These are phyloP conservation scores for Rhizopus sp. DNA, from an alignment of 371 early-diverging fungal species.

Conservation along the genomic window DNA sequence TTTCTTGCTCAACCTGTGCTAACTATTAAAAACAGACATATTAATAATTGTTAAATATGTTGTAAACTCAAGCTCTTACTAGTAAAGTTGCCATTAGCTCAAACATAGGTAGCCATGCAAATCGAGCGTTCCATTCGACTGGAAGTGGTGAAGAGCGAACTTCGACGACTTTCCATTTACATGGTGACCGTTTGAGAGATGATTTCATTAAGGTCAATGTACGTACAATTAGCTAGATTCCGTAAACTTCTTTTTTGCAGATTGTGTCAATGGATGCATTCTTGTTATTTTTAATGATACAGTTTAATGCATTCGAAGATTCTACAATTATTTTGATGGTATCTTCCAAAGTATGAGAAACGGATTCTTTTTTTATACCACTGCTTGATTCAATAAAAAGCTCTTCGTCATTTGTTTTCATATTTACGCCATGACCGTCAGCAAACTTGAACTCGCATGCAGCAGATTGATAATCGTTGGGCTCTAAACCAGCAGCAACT, in stretches of 20 bases:
- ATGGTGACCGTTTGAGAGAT: neutral
- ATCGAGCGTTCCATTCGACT: constrained; percentile 14
- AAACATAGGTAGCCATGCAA: constrained; percentile 10
- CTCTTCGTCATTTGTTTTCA: constrained; percentile 1
- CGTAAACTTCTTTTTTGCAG: neutral
- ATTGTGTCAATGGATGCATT: constrained; percentile 2
- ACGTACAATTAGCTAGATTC: constrained; percentile 4
- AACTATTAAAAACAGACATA: too few species aligned
- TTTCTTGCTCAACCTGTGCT: too few species aligned
- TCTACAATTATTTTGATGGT: constrained; percentile 16
- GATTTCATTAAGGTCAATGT: constrained; percentile 1
- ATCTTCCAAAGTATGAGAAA: constrained; percentile 13
- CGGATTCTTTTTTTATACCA: constrained; percentile 12
- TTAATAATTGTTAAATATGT: too few species aligned
- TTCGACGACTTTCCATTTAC: constrained; percentile 10
- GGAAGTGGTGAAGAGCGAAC: neutral
- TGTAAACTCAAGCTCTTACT: too few species aligned
- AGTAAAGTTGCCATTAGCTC: constrained; percentile 21
- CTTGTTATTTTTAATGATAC: constrained; percentile 1
- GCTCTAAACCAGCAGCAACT: neutral
- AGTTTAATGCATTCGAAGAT: constrained; percentile 7
- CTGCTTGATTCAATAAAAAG: constrained; percentile 5
- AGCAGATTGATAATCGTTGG: neutral
- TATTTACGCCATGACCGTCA: neutral
- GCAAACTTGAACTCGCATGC: neutral